A percentile compares a stretch with the other conserved stretches of the same genome.
Evolutionary conservation across 306 rosid species (phyloP).

Genomic region (Malus sieversii): DNA sequence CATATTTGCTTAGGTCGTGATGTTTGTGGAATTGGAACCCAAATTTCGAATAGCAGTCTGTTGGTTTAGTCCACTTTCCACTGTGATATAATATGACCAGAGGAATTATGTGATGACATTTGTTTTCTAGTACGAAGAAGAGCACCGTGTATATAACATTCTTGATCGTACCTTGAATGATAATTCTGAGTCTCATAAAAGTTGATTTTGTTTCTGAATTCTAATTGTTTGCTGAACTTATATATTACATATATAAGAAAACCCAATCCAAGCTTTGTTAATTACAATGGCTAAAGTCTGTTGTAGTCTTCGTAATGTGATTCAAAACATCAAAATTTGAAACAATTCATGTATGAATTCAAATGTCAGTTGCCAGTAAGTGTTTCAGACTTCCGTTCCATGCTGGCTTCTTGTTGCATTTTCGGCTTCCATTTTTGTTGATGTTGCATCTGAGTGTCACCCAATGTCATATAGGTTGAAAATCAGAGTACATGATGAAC

Average conservation of each 20-base stretch:
- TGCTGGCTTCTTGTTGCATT: slow-evolving; percentile 46
- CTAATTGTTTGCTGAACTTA: too few relatives aligned
- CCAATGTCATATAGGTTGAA: not conserved
- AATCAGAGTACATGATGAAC: too few relatives aligned
- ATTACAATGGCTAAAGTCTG: too few relatives aligned
- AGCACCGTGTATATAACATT: not conserved
- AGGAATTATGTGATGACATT: not conserved
- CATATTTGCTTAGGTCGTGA: not conserved
- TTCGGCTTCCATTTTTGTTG: slow-evolving; percentile 70
- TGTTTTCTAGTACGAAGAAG: not conserved
- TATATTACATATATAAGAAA: too few relatives aligned
- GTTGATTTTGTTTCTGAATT: not conserved
- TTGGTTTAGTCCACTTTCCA: not conserved
- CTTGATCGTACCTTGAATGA: not conserved
- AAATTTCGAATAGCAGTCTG: not conserved
- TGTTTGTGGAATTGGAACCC: not conserved
- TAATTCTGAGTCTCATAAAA: not conserved
- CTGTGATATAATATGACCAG: not conserved
- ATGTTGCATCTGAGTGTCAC: slow-evolving; percentile 92
- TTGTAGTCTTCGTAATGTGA: not conserved
- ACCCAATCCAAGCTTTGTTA: too few relatives aligned
- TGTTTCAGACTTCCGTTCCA: not conserved
- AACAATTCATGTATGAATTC: not conserved
- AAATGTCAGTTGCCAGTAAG: not conserved
- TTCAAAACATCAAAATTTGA: not conserved